phyloP scores from a whole-genome alignment of 495 filamentous ascomycete genomes.

The Chaetomium cochliodes region DNA sequence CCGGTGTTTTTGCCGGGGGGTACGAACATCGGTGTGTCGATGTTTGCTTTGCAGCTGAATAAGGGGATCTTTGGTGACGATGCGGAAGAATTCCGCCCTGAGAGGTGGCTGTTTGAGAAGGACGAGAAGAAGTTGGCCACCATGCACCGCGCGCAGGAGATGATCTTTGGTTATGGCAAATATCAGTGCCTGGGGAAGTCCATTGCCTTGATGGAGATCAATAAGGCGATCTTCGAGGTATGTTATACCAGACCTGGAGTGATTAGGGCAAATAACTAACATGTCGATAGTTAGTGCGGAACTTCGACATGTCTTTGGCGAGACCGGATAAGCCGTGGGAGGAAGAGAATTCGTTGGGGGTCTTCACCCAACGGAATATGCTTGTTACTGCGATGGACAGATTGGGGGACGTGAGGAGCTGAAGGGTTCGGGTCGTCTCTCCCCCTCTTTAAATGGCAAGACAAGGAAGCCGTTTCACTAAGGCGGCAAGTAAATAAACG shows the following conservation, averaged over 20 bases:
- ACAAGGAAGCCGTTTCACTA: too few relatives aligned
- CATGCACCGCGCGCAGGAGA: background rate
- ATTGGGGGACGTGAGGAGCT: background rate
- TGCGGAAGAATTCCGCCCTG: background rate
- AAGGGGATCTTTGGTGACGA: conserved; percentile 1
- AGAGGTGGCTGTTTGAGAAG: conserved; percentile 4
- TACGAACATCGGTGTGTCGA: background rate
- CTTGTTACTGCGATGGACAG: background rate
- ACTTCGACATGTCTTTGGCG: conserved; percentile 2
- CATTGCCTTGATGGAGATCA: conserved; percentile 5
- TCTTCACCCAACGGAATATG: background rate
- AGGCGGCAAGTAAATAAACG: too few relatives aligned
- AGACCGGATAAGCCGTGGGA: conserved; percentile 3
- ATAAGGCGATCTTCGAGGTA: background rate
- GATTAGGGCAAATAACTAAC: background rate
- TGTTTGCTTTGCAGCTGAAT: background rate
- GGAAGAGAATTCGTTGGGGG: background rate
- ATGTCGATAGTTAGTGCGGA: background rate
- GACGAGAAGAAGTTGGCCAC: background rate
- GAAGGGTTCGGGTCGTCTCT: too few relatives aligned
- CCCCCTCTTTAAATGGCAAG: too few relatives aligned
- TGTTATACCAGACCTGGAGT: background rate
- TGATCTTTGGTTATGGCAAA: conserved; percentile 5
- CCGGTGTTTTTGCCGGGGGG: background rate
- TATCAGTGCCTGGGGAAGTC: conserved; percentile 7